Percentiles rank a stretch among this genome's conserved stretches.
These are phyloP conservation scores for Alternaria triticimaculans DNA, from an alignment of 2,329 filamentous ascomycete genomes.

Conservation along the genomic window DNA sequence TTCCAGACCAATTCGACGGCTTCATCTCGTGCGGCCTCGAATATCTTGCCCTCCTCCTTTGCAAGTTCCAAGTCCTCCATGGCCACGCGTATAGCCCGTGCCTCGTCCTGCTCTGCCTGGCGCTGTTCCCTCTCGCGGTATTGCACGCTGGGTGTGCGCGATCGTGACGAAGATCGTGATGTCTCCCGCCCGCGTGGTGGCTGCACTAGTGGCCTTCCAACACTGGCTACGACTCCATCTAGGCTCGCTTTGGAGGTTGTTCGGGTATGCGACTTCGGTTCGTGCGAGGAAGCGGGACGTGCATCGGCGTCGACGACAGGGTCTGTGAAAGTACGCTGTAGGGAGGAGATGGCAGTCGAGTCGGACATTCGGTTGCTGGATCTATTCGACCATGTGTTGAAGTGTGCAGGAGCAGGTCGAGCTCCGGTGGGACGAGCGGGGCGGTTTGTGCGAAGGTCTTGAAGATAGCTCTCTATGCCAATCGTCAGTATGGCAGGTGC, in stretches of 20 bases:
- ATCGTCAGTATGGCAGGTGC: slow-evolving; percentile 24
- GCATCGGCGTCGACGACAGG: slow-evolving; percentile 29
- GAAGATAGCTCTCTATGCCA: slow-evolving; percentile 69
- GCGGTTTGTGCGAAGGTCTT: slow-evolving; percentile 72
- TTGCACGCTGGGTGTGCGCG: slow-evolving; percentile 64
- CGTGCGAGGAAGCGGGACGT: slow-evolving; percentile 23
- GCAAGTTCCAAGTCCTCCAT: slow-evolving; percentile 76
- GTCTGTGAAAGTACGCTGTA: slow-evolving; percentile 36
- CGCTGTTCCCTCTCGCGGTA: slow-evolving; percentile 77
- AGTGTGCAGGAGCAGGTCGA: slow-evolving; percentile 66
- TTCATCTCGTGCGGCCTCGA: slow-evolving; percentile 75
- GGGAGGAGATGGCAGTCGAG: slow-evolving; percentile 33
- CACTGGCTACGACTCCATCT: slow-evolving; percentile 31
- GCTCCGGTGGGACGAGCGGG: slow-evolving; percentile 73
- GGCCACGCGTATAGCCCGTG: slow-evolving; percentile 70
- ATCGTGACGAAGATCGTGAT: slow-evolving; percentile 45
- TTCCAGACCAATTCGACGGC: slow-evolving; percentile 80
- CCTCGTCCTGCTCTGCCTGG: slow-evolving; percentile 84
- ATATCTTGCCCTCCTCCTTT: slow-evolving; percentile 66
- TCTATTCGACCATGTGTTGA: slow-evolving; percentile 47
- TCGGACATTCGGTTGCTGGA: slow-evolving; percentile 29
- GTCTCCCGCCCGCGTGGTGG: slow-evolving; percentile 51
- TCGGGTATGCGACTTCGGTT: slow-evolving; percentile 37
- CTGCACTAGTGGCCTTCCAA: slow-evolving; percentile 45
- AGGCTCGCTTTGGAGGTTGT: slow-evolving; percentile 41